Base-by-base conservation (phyloP, 148 eudicot species). In the Heliosperma pusillum region DNA sequence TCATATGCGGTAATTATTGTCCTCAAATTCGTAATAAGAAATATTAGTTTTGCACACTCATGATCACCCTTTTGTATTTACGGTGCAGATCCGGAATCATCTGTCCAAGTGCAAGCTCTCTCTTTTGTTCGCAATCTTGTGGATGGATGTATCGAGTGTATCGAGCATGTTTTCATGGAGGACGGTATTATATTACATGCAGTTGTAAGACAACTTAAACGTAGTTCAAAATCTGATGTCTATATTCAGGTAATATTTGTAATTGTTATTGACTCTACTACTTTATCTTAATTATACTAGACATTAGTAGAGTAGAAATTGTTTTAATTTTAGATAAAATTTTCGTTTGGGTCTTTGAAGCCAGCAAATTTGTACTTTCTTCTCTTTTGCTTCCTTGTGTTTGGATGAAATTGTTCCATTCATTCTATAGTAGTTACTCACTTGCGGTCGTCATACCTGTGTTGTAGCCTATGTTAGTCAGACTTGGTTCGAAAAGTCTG, bases 41-140 rank as follows among this genome's bases (percentile, higher is more conserved):
- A 24, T 68, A 65, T 66, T 52, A 26, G 57, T 7, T 72, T 67
- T 50, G 53, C 67, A 58, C 30, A 74, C n/a, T 40, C 33, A 40
- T 57, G 57, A 64, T 56, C 29, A 27, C 4, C 36, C 53, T 4
- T 45, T 62, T 72, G 27, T 25, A 24, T 73, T 58, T 63, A 29
- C 22, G 10, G 10, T 78, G 70, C 86, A 96, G 99, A 96, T 78
- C 87, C 90, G 44, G 97, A 90, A 82, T 86, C 93, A 29, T 81
- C 87, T 71, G 94, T 96, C 70, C 99, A 96, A 86, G 97, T 88
- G 86, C 99, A 92, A 87, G 92, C 97, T 76, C 81, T 96, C 74
- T 89, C 87, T 66, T 83, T 96, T 73, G 84, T 89, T 60, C 83
- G 99, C 58, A 92, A 92, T 83, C 89, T 96, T 68, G 91, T 90